Percentiles rank a stretch among this genome's conserved stretches.
Evolutionary conservation across 441 rosid genomes (phyloP).

Genomic region (Jatropha podagrica): DNA sequence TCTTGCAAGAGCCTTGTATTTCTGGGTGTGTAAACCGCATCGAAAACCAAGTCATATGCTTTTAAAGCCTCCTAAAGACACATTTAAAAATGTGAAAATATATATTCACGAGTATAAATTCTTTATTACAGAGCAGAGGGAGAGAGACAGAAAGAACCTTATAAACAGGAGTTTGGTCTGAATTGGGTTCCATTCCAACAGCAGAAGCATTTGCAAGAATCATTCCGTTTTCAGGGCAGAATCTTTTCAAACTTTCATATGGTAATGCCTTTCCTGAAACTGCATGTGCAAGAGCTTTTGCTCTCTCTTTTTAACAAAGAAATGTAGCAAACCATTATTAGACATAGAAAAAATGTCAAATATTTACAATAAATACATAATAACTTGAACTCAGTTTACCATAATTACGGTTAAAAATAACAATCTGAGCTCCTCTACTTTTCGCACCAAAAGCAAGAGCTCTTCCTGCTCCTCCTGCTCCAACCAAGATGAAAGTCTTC

Average conservation of each 20-base stretch:
- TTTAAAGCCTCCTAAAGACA: conserved; percentile 33
- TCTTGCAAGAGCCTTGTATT: conserved; percentile 51
- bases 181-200: conserved; percentile 54
- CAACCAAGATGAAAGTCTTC: conserved; percentile 46
- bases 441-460: conserved; percentile 58
- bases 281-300: conserved; percentile 44
- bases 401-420: conserved; percentile 47
- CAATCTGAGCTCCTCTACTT: conserved; percentile 47
- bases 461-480: conserved; percentile 66
- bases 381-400: conserved; percentile 25
- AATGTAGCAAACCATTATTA: background rate
- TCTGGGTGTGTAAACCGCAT: conserved; percentile 54
- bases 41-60: conserved; percentile 44
- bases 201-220: conserved; percentile 63
- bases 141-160: conserved; percentile 33
- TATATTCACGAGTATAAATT: background rate
- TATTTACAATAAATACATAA: background rate
- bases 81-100: background rate
- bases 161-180: conserved; percentile 42
- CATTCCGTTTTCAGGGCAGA: conserved; percentile 44
- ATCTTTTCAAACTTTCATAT: conserved; percentile 27
- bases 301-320: conserved; percentile 38
- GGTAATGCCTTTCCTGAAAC: conserved; percentile 46
- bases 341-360: conserved; percentile 11
- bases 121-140: background rate